phyloP scores from a whole-genome alignment of 345 rosid genomes.

The Rubroshorea leprosula region DNA sequence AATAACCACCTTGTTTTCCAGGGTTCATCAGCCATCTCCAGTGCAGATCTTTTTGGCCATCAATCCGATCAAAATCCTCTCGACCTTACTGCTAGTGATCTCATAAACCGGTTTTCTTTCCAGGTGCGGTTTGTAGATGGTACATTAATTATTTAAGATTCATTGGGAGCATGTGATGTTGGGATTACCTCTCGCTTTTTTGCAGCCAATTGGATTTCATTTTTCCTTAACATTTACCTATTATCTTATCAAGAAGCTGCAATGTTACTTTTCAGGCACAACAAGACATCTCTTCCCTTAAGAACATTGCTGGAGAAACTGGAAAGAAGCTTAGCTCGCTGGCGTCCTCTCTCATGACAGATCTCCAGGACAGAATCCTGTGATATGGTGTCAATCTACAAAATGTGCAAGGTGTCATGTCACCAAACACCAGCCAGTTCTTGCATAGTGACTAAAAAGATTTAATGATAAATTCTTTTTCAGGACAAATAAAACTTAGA shows the following conservation, averaged over 20 bases:
- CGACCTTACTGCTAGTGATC: conserved; percentile 79
- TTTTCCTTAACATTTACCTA: not conserved
- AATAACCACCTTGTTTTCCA: conserved; percentile 18
- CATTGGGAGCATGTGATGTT: too few species aligned
- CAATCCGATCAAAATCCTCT: conserved; percentile 37
- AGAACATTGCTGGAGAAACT: conserved; percentile 88
- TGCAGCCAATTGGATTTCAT: too few species aligned
- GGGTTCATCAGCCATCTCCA: conserved; percentile 91
- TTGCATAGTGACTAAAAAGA: conserved; percentile 23
- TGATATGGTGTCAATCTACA: conserved; percentile 22
- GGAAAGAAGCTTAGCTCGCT: conserved; percentile 78
- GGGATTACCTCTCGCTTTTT: too few species aligned
- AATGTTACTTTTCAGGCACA: conserved; percentile 54
- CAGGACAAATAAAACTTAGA: conserved; percentile 14
- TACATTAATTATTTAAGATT: not conserved
- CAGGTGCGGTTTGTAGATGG: conserved; percentile 46
- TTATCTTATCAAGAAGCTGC: not conserved
- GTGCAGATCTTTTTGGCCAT: conserved; percentile 88
- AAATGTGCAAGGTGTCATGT: not conserved
- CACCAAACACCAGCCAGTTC: conserved; percentile 18
- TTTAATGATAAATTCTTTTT: conserved; percentile 20
- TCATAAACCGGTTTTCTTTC: conserved; percentile 76
- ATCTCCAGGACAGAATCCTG: conserved; percentile 87
- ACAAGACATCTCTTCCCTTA: conserved; percentile 80
- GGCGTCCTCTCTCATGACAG: conserved; percentile 70